Evolutionary conservation across 176 grass and related monocot species (phyloP).

Genomic region (Neostapfia colusana): DNA sequence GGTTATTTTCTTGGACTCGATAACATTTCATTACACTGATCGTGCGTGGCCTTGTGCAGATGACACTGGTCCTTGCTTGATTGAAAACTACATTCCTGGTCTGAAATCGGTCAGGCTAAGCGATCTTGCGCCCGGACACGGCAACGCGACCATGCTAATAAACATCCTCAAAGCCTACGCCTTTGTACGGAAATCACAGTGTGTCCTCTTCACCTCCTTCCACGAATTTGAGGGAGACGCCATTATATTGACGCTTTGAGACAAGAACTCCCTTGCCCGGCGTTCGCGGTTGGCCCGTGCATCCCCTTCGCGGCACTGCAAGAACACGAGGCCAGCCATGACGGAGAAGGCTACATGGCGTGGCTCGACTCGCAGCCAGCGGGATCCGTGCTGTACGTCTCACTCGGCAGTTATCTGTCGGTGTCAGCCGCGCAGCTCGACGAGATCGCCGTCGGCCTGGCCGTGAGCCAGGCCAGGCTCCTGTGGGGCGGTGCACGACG

Average conservation of each 20-base stretch:
- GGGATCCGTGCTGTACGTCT: slow-evolving; percentile 45
- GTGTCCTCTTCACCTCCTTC: slow-evolving; percentile 51
- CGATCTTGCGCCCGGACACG: neutral
- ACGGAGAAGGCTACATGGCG: slow-evolving; percentile 2
- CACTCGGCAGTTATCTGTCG: slow-evolving; percentile 57
- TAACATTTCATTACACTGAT: neutral
- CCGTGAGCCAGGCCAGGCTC: slow-evolving; percentile 32
- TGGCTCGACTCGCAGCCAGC: slow-evolving; percentile 46
- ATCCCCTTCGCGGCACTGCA: slow-evolving; percentile 25
- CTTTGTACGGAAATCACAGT: slow-evolving; percentile 1
- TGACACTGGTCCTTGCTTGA: slow-evolving; percentile 30
- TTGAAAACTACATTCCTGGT: slow-evolving; percentile 47
- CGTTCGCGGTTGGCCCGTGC: slow-evolving; percentile 36
- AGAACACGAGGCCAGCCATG: neutral
- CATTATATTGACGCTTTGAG: slow-evolving; percentile 9
- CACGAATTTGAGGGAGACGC: slow-evolving; percentile 28
- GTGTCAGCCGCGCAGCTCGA: slow-evolving; percentile 36
- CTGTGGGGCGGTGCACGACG: slow-evolving; percentile 48
- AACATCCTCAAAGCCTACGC: slow-evolving; percentile 27
- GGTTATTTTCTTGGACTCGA: neutral
- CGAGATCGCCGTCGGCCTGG: slow-evolving; percentile 41
- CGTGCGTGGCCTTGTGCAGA: neutral
- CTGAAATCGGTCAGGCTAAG: slow-evolving; percentile 29
- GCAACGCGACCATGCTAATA: neutral
- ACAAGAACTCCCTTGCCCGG: slow-evolving; percentile 22